Conservation (phyloP, 768 basidiomycete genomes). For the Vishniacozyma victoriae region DNA sequence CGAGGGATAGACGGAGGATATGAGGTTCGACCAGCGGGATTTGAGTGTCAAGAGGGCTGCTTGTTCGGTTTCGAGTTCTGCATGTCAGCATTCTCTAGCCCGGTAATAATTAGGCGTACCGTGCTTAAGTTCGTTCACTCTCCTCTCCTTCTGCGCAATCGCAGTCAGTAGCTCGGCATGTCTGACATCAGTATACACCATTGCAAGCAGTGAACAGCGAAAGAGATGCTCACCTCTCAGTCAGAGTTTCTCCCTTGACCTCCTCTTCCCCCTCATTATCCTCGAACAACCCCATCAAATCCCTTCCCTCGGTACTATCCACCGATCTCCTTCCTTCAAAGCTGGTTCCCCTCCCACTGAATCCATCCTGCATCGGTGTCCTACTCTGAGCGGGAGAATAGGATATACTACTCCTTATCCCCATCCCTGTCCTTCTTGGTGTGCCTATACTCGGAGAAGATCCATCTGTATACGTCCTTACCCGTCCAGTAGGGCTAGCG, state of each 20-base stretch:
- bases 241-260: not conserved
- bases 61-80: conserved; percentile 35
- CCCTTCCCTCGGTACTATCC: not conserved
- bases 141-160: conserved; percentile 36
- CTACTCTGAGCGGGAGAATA: not conserved
- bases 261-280: not conserved
- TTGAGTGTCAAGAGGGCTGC: conserved; percentile 28
- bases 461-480: no score
- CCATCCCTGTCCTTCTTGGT: not conserved
- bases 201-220: not conserved
- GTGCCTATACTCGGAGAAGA: no score
- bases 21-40: conserved; percentile 29
- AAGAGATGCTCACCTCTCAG: not conserved
- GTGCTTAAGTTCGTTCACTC: conserved; percentile 33
- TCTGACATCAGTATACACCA: conserved; percentile 7
- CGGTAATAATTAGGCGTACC: conserved; percentile 17
- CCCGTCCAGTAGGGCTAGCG: no score
- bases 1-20: conserved; percentile 19
- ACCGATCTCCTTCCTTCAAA: no score
- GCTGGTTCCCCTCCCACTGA: not conserved
- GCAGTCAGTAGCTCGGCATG: conserved; percentile 33
- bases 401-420: not conserved
- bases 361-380: not conserved
- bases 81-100: not conserved
- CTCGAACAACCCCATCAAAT: not conserved